Base-by-base conservation (phyloP, 2,329 filamentous ascomycete genomes). In the Pseudogymnoascus sp. region DNA sequence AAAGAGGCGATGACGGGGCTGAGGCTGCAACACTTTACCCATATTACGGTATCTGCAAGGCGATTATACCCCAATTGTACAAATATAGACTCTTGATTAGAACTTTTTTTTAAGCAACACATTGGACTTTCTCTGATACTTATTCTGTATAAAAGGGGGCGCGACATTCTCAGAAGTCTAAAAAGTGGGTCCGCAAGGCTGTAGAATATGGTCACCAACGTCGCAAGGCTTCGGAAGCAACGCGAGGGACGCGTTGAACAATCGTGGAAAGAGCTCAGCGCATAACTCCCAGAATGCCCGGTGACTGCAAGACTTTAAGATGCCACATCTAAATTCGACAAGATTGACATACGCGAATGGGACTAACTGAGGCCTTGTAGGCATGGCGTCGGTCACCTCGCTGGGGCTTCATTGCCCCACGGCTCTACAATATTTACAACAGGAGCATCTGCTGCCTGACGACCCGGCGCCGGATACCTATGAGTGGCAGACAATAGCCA, bases 331-430 rank as follows among this genome's bases (percentile, higher is more conserved):
- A 55, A 33, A 55, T 33, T 6, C 10, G 48, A n/a, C 15, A 33
- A 33, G 48, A 55, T 35, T 55, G n/a, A 55, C 15, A 55, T 21
- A 55, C 48, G 29, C 29, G 10, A 29, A 55, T 55, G 48, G 29
- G 35, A 55, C 10, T 33, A 55, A 55, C 29, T 55, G 48, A 55
- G 48, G 58, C 29, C n/a, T 52, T 33, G 29, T 58, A 62, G 48
- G 15, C 31, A 99, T 99, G 95, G 93, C 93, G 69, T 87, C 89
- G 72, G 85, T 97, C 76, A 89, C 86, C 75, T 97, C 93, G 67
- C 83, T 97, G 71, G 94, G 94, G 74, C 81, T 96, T 72, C 93
- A 97, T 79, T 87, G 89, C 77, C 92, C 95, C 64, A 85, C 89
- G 64, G 92, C 88, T 66, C 81, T 97, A 66, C 85, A 85, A 65